Base-by-base conservation (phyloP, 192 early-diverging fungal species). In the Chytriomyces sp. region DNA sequence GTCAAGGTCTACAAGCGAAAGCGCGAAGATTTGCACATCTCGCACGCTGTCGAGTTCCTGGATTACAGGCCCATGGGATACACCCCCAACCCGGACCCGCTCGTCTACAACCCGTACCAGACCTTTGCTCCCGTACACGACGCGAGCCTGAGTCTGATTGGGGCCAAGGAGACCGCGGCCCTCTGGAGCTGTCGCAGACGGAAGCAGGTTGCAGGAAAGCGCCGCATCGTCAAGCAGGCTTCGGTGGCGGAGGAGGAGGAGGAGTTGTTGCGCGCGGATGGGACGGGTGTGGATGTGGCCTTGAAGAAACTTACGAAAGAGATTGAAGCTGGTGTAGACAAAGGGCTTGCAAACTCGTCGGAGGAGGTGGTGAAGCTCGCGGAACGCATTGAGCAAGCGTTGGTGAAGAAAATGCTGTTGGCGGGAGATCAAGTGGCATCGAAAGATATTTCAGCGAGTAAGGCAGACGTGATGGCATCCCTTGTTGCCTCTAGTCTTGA, bases 101-200 rank as follows among this genome's bases (percentile, higher is more conserved):
- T n/a, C n/a, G n/a, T n/a, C n/a, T 64, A 64, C 28, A 12, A 6
- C 0, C 39, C 62, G 10, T 64, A n/a, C 39, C 62, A 64, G 17
- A 44, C 62, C 5, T 64, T 64, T 52, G 62, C 62, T 14, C 62
- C 62, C 6, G 25, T 28, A n/a, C 49, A 19, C 5, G 62, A 64
- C 30, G n/a, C 62, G 5, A 28, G 39, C 17, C 5, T 44, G 12
- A 5, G 39, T 32, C 39, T 64, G 6, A 41, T 41, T 5, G 39
- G 39, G 6, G 62, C 49, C 44, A 64, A 64, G 49, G 62, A 64
- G 49, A 64, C 62, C 44, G 44, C 10, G n/a, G n/a, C n/a, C n/a
- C n/a, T n/a, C n/a, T n/a, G n/a, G n/a, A n/a, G n/a, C n/a, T n/a
- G n/a, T n/a, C n/a, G n/a, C n/a, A n/a, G n/a, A n/a, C n/a, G n/a